These are phyloP conservation scores for Mentha longifolia DNA, from an alignment of 257 asterid genomes.

Conservation along the genomic window DNA sequence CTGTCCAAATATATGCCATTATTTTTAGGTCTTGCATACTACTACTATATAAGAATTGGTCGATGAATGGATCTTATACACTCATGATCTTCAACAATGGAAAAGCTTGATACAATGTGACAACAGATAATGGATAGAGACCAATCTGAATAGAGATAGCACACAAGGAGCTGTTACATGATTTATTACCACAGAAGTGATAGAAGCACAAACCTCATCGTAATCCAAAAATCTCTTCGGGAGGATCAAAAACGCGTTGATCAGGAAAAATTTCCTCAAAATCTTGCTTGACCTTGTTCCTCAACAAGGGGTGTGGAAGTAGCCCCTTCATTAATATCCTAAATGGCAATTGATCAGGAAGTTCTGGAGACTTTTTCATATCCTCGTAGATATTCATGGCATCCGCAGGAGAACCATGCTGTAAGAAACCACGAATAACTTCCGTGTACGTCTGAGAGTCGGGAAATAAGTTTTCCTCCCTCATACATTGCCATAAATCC, in stretches of 20 bases:
- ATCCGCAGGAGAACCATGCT: constrained; percentile 92
- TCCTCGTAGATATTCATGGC: constrained; percentile 97
- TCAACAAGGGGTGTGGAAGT: constrained; percentile 88
- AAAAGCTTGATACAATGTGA: background rate
- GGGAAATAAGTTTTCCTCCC: constrained; percentile 74
- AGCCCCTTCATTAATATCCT: constrained; percentile 92
- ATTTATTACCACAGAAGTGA: background rate
- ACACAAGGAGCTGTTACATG: background rate
- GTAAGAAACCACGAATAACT: constrained; percentile 94
- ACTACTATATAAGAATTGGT: background rate
- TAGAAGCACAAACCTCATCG: constrained; percentile 56
- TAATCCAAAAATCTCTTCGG: constrained; percentile 91
- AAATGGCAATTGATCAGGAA: constrained; percentile 87
- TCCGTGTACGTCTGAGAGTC: constrained; percentile 90
- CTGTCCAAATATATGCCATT: background rate
- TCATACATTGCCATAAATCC: constrained; percentile 87
- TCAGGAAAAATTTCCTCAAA: constrained; percentile 94
- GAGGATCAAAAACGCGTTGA: constrained; percentile 87
- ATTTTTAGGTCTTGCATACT: background rate
- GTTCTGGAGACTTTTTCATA: constrained; percentile 93
- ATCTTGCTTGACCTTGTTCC: constrained; percentile 94
- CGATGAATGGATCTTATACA: background rate
- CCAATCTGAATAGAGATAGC: background rate
- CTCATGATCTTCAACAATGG: background rate
- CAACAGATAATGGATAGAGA: background rate